Conservation (phyloP, 2,329 filamentous ascomycete species). For the Aureobasidium zeae region DNA sequence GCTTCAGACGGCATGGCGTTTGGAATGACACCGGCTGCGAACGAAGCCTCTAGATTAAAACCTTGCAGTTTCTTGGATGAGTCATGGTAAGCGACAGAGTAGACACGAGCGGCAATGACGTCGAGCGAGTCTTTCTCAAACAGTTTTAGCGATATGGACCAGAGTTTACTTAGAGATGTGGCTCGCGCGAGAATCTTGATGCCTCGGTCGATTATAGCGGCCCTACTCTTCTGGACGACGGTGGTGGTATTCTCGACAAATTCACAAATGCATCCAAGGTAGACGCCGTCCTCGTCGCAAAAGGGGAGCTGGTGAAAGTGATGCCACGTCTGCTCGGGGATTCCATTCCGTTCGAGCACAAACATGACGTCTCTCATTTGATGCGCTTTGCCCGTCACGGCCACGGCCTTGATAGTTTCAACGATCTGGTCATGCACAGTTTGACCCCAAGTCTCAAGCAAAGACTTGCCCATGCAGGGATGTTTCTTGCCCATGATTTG, state of each 20-base stretch:
- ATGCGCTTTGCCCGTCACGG: not conserved
- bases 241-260: constrained; percentile 9
- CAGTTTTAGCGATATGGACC: not conserved
- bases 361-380: not conserved
- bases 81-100: not conserved
- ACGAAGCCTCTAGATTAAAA: constrained; percentile 13
- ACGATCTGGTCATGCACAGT: not conserved
- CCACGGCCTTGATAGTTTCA: constrained; percentile 1
- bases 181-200: not conserved
- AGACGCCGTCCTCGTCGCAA: constrained; percentile 15
- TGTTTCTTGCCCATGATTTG: constrained; percentile 27
- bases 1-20: not conserved
- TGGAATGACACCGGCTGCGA: not conserved
- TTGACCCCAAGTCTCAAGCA: constrained; percentile 9
- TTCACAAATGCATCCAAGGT: constrained; percentile 16
- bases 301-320: constrained; percentile 24
- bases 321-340: constrained; percentile 25
- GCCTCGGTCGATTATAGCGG: not conserved
- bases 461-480: constrained; percentile 18
- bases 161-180: not conserved
- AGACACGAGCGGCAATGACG: not conserved
- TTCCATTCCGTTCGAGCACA: constrained; percentile 17
- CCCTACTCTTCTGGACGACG: constrained; percentile 3
- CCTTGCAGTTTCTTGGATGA: not conserved
- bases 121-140: not conserved